Evolutionary conservation across 768 basidiomycete genomes (phyloP).

Genomic region (Podaxis carcinomalis): DNA sequence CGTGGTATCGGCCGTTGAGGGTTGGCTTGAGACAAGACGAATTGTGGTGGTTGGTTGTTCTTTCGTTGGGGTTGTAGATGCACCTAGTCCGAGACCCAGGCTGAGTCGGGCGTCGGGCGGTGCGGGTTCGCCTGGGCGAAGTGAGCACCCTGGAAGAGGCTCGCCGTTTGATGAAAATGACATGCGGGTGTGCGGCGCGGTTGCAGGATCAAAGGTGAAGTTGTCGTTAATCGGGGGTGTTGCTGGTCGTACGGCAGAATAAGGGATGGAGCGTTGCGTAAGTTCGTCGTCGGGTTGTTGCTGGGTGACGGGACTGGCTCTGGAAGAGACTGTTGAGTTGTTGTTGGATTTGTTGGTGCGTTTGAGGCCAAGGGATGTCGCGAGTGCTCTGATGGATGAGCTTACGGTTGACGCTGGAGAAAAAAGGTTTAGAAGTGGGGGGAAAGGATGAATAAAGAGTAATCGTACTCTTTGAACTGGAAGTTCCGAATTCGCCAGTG

Average conservation of each 20-base stretch:
- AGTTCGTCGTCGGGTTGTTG: conserved; percentile 35
- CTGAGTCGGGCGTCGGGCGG: conserved; percentile 60
- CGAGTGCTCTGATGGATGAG: conserved; percentile 74
- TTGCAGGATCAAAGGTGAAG: conserved; percentile 37
- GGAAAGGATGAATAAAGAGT: conserved; percentile 14
- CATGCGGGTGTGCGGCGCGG: conserved; percentile 18
- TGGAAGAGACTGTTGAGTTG: conserved; percentile 19
- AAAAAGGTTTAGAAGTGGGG: not conserved
- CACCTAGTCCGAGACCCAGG: conserved; percentile 39
- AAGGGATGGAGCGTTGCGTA: conserved; percentile 35
- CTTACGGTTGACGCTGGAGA: conserved; percentile 53
- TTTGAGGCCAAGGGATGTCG: conserved; percentile 72
- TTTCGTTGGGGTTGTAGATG: conserved; percentile 36
- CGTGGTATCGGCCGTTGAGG: conserved; percentile 15
- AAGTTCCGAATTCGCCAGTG: conserved; percentile 72
- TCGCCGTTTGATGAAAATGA: conserved; percentile 27
- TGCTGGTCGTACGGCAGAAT: conserved; percentile 34
- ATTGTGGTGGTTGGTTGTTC: conserved; percentile 48
- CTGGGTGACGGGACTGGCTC: conserved; percentile 8
- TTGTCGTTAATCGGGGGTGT: conserved; percentile 42
- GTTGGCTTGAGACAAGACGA: conserved; percentile 38
- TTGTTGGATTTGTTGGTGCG: conserved; percentile 28
- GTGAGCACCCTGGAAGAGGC: conserved; percentile 58
- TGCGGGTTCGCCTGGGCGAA: conserved; percentile 57
- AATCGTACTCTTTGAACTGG: conserved; percentile 50